Percentiles rank a stretch among this genome's conserved stretches.
phyloP scores from a whole-genome alignment of 164 flowering plant genomes.

The Nymphaea colorata region DNA sequence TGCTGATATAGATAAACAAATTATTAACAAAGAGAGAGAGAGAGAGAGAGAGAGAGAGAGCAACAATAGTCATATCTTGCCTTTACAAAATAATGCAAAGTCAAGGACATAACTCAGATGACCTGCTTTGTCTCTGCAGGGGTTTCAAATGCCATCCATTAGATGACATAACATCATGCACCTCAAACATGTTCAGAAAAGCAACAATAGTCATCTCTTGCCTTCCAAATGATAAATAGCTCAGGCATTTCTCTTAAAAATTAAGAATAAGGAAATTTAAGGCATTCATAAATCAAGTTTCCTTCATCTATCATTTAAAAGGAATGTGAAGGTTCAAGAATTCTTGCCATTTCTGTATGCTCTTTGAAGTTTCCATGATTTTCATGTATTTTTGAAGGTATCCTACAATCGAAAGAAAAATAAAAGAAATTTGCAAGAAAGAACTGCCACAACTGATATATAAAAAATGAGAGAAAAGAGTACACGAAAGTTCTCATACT shows the following conservation, averaged over 20 bases:
- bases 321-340: not conserved
- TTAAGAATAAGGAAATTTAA: too few relatives aligned
- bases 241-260: conserved; percentile 63
- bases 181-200: conserved; percentile 85
- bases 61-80: too few relatives aligned
- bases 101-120: not conserved
- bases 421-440: not conserved
- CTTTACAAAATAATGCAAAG: too few relatives aligned
- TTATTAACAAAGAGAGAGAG: too few relatives aligned
- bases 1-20: conserved; percentile 29
- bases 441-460: not conserved
- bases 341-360: conserved; percentile 60
- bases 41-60: too few relatives aligned
- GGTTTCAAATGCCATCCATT: conserved; percentile 98
- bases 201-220: conserved; percentile 96
- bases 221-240: conserved; percentile 66
- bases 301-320: too few relatives aligned
- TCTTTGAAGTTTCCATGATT: conserved; percentile 85
- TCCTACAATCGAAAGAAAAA: conserved; percentile 25
- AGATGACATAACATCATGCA: conserved; percentile 75
- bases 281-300: too few relatives aligned
- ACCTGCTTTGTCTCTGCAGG: conserved; percentile 92
- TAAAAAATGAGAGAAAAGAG: not conserved
- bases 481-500: too few relatives aligned
- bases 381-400: conserved; percentile 63